phyloP scores from a whole-genome alignment of 225 moss, liverwort and hornwort species.

The Straminergon stramineum region DNA sequence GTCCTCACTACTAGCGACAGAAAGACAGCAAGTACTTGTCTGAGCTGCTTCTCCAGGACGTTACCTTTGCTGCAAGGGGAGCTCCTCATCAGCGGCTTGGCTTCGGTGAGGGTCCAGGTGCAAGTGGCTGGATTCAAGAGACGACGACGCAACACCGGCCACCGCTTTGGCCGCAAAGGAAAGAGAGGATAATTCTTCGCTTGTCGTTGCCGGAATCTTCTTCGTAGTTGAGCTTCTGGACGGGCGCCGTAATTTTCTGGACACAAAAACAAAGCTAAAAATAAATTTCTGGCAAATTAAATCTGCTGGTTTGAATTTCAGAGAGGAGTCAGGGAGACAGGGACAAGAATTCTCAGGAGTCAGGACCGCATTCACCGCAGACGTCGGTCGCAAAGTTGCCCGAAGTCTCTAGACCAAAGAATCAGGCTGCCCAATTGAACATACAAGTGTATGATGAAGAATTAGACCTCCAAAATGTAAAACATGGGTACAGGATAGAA shows the following conservation, averaged over 20 bases:
- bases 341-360: neutral
- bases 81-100: neutral
- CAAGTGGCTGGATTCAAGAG: neutral
- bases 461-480: neutral
- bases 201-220: neutral
- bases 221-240: neutral
- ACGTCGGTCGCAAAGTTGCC: neutral
- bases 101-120: neutral
- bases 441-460: neutral
- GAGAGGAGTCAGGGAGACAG: neutral
- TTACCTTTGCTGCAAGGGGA: neutral
- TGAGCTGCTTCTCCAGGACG: neutral
- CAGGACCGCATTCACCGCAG: neutral
- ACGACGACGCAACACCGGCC: neutral
- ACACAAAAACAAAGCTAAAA: neutral
- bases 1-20: neutral
- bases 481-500: fast-evolving
- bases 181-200: neutral
- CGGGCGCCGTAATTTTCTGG: neutral
- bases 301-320: neutral
- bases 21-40: neutral
- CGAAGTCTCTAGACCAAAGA: neutral
- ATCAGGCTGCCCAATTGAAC: neutral
- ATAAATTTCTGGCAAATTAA: neutral
- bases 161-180: neutral